A percentile compares a stretch with the other conserved stretches of the same genome.
phyloP scores from a whole-genome alignment of 352 stramenopile species.

The Globisporangium emineosum region DNA sequence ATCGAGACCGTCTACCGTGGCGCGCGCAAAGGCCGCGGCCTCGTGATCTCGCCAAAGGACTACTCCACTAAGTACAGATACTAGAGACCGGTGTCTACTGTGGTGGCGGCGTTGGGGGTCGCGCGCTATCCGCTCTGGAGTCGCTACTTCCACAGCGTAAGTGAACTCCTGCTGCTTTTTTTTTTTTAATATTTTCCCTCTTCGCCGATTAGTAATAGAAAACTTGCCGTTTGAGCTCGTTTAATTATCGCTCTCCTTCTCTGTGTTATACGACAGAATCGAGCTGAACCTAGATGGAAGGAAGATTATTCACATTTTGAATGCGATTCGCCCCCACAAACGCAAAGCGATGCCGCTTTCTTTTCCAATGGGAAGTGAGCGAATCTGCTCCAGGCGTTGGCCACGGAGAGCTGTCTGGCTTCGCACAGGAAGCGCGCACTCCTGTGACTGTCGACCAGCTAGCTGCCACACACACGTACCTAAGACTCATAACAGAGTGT shows the following conservation, averaged over 20 bases:
- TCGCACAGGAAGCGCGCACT: no score
- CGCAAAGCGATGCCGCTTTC: no score
- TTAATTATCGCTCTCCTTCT: not conserved
- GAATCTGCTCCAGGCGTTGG: no score
- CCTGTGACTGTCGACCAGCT: not conserved
- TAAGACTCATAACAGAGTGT: not conserved
- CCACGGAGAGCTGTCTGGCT: no score
- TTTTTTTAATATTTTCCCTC: constrained; percentile 14
- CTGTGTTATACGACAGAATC: not conserved
- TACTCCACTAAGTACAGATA: constrained; percentile 99
- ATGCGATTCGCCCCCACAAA: no score
- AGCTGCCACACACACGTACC: no score
- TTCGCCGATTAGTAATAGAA: not conserved
- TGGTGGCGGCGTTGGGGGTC: not conserved
- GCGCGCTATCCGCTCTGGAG: not conserved
- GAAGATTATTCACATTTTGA: not conserved
- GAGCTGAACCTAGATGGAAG: not conserved
- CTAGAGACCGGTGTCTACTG: constrained; percentile 33
- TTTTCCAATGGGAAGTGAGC: no score
- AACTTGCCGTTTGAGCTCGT: not conserved
- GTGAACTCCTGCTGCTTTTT: not conserved
- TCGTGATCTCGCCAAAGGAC: constrained; percentile 99
- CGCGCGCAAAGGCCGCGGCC: constrained; percentile 94
- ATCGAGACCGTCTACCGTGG: constrained; percentile 99
- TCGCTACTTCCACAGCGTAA: not conserved